Conservation (phyloP, 768 basidiomycete genomes). For the Psilocybe sp. region DNA sequence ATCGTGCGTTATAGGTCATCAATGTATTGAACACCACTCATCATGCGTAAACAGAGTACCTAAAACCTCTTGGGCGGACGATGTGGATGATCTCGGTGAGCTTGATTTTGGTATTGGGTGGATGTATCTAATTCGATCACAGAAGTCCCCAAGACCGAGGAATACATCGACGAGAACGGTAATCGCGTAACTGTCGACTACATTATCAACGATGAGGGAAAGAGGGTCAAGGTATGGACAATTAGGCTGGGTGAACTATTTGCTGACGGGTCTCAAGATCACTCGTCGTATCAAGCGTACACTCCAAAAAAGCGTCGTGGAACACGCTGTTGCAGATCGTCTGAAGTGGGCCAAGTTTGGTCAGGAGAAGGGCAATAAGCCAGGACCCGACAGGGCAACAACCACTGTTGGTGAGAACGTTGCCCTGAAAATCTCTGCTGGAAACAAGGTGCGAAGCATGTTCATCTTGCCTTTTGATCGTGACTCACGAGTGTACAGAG, state of each 20-base stretch:
- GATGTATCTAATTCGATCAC: not conserved
- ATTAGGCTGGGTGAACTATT: not conserved
- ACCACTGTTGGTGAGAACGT: constrained; percentile 79
- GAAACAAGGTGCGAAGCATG: constrained; percentile 52
- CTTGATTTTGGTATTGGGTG: not conserved
- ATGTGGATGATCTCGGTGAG: constrained; percentile 74
- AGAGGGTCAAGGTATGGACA: constrained; percentile 83
- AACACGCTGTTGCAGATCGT: constrained; percentile 90
- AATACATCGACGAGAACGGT: constrained; percentile 83
- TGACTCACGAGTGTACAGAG: constrained; percentile 31
- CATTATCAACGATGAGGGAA: constrained; percentile 85
- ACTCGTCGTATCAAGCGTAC: constrained; percentile 84
- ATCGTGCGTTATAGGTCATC: constrained; percentile 23
- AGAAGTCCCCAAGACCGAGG: constrained; percentile 59
- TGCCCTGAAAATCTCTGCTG: constrained; percentile 46
- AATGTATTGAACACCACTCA: not conserved
- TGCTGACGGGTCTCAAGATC: constrained; percentile 46
- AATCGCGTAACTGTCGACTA: constrained; percentile 84
- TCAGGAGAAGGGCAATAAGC: constrained; percentile 78
- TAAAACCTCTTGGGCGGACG: constrained; percentile 88
- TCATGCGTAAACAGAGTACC: constrained; percentile 27
- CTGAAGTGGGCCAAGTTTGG: constrained; percentile 96
- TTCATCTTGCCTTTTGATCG: not conserved
- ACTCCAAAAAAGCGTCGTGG: constrained; percentile 89
- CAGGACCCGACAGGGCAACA: constrained; percentile 91